Conservation (phyloP, 805 yeast genomes). For the Clavispora carvajalis region DNA sequence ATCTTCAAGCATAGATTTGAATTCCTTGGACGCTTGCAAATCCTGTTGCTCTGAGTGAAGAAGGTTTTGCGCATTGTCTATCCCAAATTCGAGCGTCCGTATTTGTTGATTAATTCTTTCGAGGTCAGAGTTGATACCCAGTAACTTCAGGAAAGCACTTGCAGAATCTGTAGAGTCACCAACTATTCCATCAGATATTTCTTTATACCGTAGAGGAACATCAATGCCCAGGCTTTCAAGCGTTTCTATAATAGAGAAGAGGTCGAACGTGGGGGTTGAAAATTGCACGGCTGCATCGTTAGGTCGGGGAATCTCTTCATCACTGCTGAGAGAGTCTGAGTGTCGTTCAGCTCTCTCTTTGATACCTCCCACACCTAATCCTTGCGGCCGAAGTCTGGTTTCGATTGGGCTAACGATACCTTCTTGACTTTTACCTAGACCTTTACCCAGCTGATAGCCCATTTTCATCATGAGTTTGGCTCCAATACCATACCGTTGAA, state of each 20-base stretch:
- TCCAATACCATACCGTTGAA: slow-evolving; percentile 69
- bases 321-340: slow-evolving; percentile 14
- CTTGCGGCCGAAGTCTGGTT: slow-evolving; percentile 57
- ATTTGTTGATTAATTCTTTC: slow-evolving; percentile 9
- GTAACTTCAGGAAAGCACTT: slow-evolving; percentile 12
- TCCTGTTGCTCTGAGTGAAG: neutral
- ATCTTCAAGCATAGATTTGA: neutral
- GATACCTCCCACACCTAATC: slow-evolving; percentile 71
- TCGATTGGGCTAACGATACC: slow-evolving; percentile 84
- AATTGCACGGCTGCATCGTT: neutral
- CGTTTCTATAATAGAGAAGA: slow-evolving; percentile 32
- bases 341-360: slow-evolving; percentile 25
- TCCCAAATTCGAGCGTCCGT: neutral
- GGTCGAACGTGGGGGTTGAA: slow-evolving; percentile 14
- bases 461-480: slow-evolving; percentile 69
- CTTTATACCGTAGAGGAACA: slow-evolving; percentile 34
- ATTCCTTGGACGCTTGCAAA: neutral
- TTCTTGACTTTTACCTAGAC: slow-evolving; percentile 66
- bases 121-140: slow-evolving; percentile 12
- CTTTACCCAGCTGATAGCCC: slow-evolving; percentile 86
- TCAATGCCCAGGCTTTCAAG: slow-evolving; percentile 29
- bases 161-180: slow-evolving; percentile 6
- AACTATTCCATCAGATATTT: slow-evolving; percentile 22
- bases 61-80: neutral
- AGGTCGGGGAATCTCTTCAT: slow-evolving; percentile 9